A percentile compares a stretch with the other conserved stretches of the same genome.
Evolutionary conservation across 768 basidiomycete species (phyloP).

Genomic region (Vararia minispora): DNA sequence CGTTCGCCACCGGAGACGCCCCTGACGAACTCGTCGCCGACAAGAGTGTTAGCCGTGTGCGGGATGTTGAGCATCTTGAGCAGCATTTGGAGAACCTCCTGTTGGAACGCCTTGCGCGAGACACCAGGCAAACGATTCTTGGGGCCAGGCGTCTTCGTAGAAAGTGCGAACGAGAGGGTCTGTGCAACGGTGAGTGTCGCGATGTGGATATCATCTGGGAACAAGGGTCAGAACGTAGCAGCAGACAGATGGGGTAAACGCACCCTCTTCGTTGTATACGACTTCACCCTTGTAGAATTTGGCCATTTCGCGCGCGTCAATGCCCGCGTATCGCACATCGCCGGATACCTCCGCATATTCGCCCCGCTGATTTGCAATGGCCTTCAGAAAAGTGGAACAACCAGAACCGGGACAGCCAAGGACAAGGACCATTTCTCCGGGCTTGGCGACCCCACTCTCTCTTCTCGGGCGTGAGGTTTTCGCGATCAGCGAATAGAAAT

Average conservation of each 20-base stretch:
- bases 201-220: conserved; percentile 70
- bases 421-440: conserved; percentile 11
- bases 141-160: conserved; percentile 69
- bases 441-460: conserved; percentile 28
- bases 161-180: conserved; percentile 62
- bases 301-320: conserved; percentile 64
- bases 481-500: not conserved
- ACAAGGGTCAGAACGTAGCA: conserved; percentile 8
- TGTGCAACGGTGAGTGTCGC: conserved; percentile 75
- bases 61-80: conserved; percentile 77
- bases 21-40: conserved; percentile 82
- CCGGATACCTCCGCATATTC: conserved; percentile 58
- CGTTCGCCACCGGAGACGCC: conserved; percentile 79
- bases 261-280: conserved; percentile 70
- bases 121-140: conserved; percentile 60
- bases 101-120: conserved; percentile 47
- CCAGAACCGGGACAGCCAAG: conserved; percentile 43
- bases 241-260: not conserved
- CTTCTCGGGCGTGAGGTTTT: conserved; percentile 72
- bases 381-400: conserved; percentile 79
- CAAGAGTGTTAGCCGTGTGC: conserved; percentile 69
- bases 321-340: conserved; percentile 74
- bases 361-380: conserved; percentile 65
- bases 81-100: conserved; percentile 47
- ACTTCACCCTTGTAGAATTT: conserved; percentile 75